Evolutionary conservation across 2,329 filamentous ascomycete genomes (phyloP).

Genomic region (Fulvia fulva): DNA sequence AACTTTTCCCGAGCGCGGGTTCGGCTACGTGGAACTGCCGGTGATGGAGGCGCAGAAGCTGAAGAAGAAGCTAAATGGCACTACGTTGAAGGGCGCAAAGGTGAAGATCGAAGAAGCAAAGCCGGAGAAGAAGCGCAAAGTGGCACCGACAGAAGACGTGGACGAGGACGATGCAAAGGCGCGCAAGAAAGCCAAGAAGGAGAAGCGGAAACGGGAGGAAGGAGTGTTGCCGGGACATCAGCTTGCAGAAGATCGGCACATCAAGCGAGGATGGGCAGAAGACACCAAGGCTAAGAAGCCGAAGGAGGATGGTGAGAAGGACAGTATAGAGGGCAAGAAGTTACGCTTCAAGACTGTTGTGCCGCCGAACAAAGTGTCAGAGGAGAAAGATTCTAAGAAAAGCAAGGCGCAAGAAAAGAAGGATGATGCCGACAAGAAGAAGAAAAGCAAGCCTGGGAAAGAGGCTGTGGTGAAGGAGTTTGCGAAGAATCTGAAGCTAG

Average conservation of each 20-base stretch:
- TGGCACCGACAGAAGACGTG: slow-evolving; percentile 31
- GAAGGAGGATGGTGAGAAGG: slow-evolving; percentile 54
- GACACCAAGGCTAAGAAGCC: slow-evolving; percentile 35
- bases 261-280: slow-evolving; percentile 88
- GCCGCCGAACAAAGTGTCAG: slow-evolving; percentile 52
- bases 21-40: slow-evolving; percentile 85
- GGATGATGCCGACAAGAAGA: slow-evolving; percentile 50
- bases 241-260: slow-evolving; percentile 67
- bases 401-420: slow-evolving; percentile 56
- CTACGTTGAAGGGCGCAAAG: slow-evolving; percentile 78
- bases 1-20: slow-evolving; percentile 85
- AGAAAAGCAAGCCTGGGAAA: slow-evolving; percentile 57
- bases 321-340: slow-evolving; percentile 68
- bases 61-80: slow-evolving; percentile 84
- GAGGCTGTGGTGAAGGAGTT: slow-evolving; percentile 81
- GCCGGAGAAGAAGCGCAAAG: slow-evolving; percentile 52
- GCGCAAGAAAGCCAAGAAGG: slow-evolving; percentile 52
- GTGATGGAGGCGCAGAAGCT: slow-evolving; percentile 80
- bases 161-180: slow-evolving; percentile 45
- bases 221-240: slow-evolving; percentile 64
- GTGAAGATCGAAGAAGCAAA: slow-evolving; percentile 79
- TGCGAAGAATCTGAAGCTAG: slow-evolving; percentile 68
- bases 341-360: slow-evolving; percentile 80
- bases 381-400: slow-evolving; percentile 59
- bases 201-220: slow-evolving; percentile 47